Conservation (phyloP, 306 rosid genomes). For the Prunus dulcis region DNA sequence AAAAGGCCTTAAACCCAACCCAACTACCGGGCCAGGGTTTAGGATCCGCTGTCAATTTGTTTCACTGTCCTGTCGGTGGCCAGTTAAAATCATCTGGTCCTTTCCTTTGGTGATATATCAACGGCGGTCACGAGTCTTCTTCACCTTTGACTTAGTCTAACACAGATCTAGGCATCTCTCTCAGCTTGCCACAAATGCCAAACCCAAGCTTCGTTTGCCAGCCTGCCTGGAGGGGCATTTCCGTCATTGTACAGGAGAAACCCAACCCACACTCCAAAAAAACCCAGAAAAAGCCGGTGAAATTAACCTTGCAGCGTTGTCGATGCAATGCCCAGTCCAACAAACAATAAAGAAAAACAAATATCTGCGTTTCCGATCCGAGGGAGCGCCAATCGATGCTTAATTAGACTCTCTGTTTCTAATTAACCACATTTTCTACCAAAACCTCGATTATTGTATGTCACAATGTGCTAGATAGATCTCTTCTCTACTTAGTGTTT, state of each 20-base stretch:
- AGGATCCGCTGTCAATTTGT: conserved; percentile 40
- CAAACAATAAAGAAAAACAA: neutral
- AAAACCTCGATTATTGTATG: neutral
- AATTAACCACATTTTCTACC: neutral
- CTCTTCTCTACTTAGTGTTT: neutral
- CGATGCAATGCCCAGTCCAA: neutral
- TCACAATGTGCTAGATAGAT: conserved; percentile 33
- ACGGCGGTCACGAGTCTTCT: conserved; percentile 2
- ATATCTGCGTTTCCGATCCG: conserved; percentile 1
- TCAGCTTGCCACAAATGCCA: no score
- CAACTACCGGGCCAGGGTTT: neutral
- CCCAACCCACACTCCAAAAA: neutral
- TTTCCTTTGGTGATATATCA: neutral
- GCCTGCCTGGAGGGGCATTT: neutral
- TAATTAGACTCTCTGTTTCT: neutral
- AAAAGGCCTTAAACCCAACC: neutral
- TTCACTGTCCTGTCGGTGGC: conserved; percentile 30
- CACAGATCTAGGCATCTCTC: neutral
- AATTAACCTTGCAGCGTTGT: neutral
- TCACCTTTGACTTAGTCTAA: neutral
- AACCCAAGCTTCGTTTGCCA: neutral
- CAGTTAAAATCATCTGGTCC: conserved; percentile 7
- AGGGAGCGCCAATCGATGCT: neutral
- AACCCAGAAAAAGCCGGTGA: neutral
- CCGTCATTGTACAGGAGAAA: neutral